Evolutionary conservation across 1,284 basidiomycete genomes (phyloP).

Genomic region (Apiotrichum domesticum): DNA sequence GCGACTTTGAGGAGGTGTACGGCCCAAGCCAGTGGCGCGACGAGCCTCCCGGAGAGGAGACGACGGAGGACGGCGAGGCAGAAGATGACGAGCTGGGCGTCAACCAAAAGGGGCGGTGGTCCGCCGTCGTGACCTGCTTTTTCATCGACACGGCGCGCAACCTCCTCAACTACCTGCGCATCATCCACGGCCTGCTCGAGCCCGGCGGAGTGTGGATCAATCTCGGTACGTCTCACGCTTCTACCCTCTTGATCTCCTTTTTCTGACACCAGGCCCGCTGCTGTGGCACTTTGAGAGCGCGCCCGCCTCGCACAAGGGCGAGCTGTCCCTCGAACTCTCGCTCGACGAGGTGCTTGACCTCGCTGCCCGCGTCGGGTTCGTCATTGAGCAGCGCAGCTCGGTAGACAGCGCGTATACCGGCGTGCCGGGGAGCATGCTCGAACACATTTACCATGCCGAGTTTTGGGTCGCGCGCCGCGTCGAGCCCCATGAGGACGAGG

Average conservation of each 20-base stretch:
- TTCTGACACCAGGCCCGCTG: conserved; percentile 60
- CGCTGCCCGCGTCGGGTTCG: conserved; percentile 71
- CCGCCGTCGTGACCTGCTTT: conserved; percentile 89
- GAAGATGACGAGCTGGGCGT: conserved; percentile 42
- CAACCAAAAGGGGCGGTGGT: conserved; percentile 67
- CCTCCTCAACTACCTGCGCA: conserved; percentile 79
- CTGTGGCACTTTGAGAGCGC: conserved; percentile 93
- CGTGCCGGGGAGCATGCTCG: conserved; percentile 75
- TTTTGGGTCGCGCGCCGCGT: conserved; percentile 77
- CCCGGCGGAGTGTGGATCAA: conserved; percentile 89
- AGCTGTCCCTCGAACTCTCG: conserved; percentile 74
- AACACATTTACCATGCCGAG: conserved; percentile 76
- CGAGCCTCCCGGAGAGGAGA: conserved; percentile 9
- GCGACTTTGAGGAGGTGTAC: conserved; percentile 91
- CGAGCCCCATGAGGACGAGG: background rate
- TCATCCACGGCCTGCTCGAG: conserved; percentile 70
- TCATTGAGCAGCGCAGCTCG: conserved; percentile 70
- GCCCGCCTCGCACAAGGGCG: conserved; percentile 54
- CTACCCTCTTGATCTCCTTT: background rate
- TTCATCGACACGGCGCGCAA: conserved; percentile 97
- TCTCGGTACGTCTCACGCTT: conserved; percentile 52
- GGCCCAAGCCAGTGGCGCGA: conserved; percentile 50
- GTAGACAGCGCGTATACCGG: conserved; percentile 83
- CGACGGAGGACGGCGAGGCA: conserved; percentile 23
- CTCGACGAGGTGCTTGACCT: conserved; percentile 80